Evolutionary conservation across 2,329 filamentous ascomycete genomes (phyloP), one percentile per base, ranked within the genome.

Genomic region (Teratosphaeria destructans): DNA sequence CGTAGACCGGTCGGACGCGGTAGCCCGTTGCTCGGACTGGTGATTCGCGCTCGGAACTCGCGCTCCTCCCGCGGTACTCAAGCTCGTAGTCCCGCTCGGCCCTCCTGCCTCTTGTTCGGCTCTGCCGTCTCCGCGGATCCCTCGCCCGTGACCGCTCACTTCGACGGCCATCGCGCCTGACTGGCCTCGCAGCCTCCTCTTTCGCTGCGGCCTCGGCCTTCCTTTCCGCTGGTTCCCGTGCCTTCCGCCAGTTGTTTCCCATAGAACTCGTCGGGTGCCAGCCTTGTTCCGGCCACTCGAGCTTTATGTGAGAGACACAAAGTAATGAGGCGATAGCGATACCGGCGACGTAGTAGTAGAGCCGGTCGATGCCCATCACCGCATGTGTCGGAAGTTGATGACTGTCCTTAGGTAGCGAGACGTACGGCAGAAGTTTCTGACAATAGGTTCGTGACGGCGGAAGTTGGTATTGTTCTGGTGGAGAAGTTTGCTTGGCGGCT

Each of bases 291-390:
- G 64, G 64, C 64, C 65, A 67, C 52, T 61, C 61, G 47, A 59
- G 56, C 29, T 65, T 52, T 60, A 68, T 69, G 61, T 70, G 67
- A 14, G 66, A 63, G 54, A 57, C 53, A 59, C 62, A 65, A 54
- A 63, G 64, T 56, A 66, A 59, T 16, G 66, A 54, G 52, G 60
- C 52, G 52, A 66, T 49, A 23, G 66, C 39, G 37, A 68, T 56
- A 23, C 54, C 60, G 29, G 60, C 61, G 35, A 60, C 61, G 57
- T 62, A 67, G 64, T 66, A 71, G 67, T 71, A 71, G 53, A 69
- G 62, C 2, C 64, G 60, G 43, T 62, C 67, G 56, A 71, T 66
- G 47, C 63, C 64, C 68, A 71, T 71, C 53, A 4, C 43, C 43
- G 10, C 43, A 49, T 16, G 43, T 49, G 5, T 2, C 4, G n/a